phyloP scores from a whole-genome alignment of 2,329 filamentous ascomycete species.

The Lojkania enalia region DNA sequence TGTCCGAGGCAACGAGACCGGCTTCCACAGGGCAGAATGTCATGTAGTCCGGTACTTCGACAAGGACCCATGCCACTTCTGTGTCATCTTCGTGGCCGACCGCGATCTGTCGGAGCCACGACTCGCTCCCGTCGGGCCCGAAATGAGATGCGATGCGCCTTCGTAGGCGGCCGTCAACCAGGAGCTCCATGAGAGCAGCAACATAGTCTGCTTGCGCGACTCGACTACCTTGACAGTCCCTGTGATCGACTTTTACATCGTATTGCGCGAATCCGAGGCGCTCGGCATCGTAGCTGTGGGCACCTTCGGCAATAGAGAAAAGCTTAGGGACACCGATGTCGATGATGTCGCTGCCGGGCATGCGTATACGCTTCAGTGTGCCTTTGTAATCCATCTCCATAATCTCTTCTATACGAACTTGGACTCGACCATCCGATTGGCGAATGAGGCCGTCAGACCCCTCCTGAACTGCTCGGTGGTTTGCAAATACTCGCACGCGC shows the following conservation, averaged over 20 bases:
- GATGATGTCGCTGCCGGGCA: slow-evolving; percentile 16
- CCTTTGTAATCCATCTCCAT: slow-evolving; percentile 17
- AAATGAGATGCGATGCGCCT: slow-evolving; percentile 13
- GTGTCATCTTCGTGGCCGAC: slow-evolving; percentile 11
- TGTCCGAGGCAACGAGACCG: slow-evolving; percentile 1
- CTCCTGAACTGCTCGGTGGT: slow-evolving; percentile 21
- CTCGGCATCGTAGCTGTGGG: slow-evolving; percentile 19
- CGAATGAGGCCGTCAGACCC: slow-evolving; percentile 17
- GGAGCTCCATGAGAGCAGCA: slow-evolving; percentile 8
- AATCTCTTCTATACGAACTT: slow-evolving; percentile 22
- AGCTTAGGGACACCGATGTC: slow-evolving; percentile 8
- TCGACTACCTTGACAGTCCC: slow-evolving; percentile 18
- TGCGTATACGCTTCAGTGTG: slow-evolving; percentile 17
- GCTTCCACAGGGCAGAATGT: slow-evolving; percentile 6
- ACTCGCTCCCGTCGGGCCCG: slow-evolving; percentile 9
- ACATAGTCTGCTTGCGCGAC: slow-evolving; percentile 11
- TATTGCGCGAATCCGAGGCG: slow-evolving; percentile 20
- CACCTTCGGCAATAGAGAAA: slow-evolving; percentile 9
- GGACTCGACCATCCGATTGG: slow-evolving; percentile 15
- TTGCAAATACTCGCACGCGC: slow-evolving; percentile 17
- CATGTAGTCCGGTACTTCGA: slow-evolving; percentile 10
- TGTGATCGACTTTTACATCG: slow-evolving; percentile 20
- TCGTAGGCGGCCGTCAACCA: slow-evolving; percentile 11
- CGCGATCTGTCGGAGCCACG: slow-evolving; percentile 11
- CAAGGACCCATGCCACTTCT: slow-evolving; percentile 8